Conservation (phyloP, 2,329 filamentous ascomycete species). For the Thielaviopsis punctulata region DNA sequence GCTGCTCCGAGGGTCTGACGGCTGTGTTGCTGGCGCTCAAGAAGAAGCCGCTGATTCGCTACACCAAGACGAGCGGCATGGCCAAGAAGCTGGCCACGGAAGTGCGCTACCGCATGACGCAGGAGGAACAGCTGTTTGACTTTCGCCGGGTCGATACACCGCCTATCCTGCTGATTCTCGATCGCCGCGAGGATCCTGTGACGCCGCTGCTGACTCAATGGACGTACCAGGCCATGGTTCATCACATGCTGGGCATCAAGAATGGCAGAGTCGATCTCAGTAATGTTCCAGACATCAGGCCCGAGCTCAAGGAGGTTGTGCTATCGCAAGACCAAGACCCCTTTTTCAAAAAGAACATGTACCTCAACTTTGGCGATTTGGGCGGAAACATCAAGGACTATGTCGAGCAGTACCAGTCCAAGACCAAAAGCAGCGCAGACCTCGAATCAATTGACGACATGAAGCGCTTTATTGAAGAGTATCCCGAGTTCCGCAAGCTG, state of each 20-base stretch:
- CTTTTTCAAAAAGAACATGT: conserved; percentile 99
- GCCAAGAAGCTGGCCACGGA: conserved; percentile 89
- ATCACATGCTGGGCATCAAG: conserved; percentile 81
- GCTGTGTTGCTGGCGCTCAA: conserved; percentile 77
- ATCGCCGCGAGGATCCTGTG: conserved; percentile 84
- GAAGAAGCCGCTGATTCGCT: conserved; percentile 90
- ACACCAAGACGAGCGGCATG: conserved; percentile 75
- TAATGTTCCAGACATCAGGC: conserved; percentile 64
- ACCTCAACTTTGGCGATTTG: conserved; percentile 88
- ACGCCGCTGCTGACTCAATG: conserved; percentile 91
- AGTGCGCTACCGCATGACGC: conserved; percentile 79
- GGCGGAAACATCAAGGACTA: conserved; percentile 97
- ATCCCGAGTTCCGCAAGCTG: conserved; percentile 90
- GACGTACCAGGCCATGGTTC: conserved; percentile 99
- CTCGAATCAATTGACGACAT: conserved; percentile 96
- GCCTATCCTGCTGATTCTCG: conserved; percentile 76
- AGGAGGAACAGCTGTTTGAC: conserved; percentile 92
- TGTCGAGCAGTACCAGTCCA: conserved; percentile 93
- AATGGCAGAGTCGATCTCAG: conserved; percentile 89
- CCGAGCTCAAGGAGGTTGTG: conserved; percentile 85
- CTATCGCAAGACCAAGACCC: conserved; percentile 93
- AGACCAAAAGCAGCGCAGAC: conserved; percentile 90
- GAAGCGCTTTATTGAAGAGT: conserved; percentile 98
- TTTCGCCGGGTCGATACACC: conserved; percentile 90
- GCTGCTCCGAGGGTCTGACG: conserved; percentile 73